Conservation (phyloP, 2,329 filamentous ascomycete species). For the Trichoderma sp. region DNA sequence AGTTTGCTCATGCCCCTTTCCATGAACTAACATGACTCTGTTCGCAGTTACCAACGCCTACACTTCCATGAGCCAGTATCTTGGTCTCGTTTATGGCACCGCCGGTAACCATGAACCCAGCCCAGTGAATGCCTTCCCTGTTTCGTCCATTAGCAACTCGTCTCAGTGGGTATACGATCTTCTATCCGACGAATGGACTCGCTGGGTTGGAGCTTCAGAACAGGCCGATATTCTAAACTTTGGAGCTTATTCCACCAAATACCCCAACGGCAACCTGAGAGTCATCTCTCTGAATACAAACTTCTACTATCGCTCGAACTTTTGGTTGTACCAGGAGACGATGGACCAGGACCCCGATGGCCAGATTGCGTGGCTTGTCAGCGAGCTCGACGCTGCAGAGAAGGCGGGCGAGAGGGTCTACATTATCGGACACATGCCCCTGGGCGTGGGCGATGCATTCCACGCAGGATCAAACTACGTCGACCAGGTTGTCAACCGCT, state of each 20-base stretch:
- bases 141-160: constrained; percentile 44
- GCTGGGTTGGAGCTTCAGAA: constrained; percentile 49
- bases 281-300: constrained; percentile 65
- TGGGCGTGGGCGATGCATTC: constrained; percentile 55
- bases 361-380: constrained; percentile 58
- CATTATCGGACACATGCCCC: constrained; percentile 61
- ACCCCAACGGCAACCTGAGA: constrained; percentile 52
- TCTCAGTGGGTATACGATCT: constrained; percentile 59
- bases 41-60: constrained; percentile 51
- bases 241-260: constrained; percentile 55
- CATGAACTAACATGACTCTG: neutral
- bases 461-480: constrained; percentile 57
- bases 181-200: constrained; percentile 51
- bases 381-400: constrained; percentile 58
- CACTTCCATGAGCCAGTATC: constrained; percentile 47
- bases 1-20: neutral
- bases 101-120: constrained; percentile 62
- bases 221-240: constrained; percentile 43
- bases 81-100: constrained; percentile 55
- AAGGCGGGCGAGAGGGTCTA: constrained; percentile 56
- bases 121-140: constrained; percentile 57
- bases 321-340: constrained; percentile 56
- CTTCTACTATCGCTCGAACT: constrained; percentile 63
- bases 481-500: constrained; percentile 58
- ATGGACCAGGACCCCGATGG: constrained; percentile 54